Evolutionary conservation across 148 eudicot species (phyloP), one percentile per base, ranked within the genome.

Genomic region (Beta vulgaris): DNA sequence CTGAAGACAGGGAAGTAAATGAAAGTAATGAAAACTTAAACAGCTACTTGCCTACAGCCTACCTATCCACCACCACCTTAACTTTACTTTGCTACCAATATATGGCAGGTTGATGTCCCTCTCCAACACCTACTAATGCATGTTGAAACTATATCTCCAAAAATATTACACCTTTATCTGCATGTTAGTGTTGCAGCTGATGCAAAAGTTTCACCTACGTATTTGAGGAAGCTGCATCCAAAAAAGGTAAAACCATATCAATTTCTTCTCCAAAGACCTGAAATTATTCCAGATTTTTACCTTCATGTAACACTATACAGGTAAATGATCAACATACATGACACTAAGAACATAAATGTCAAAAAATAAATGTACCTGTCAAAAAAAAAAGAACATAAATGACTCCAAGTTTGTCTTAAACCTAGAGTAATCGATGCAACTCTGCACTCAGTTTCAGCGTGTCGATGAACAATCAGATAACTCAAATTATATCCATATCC

Each of bases 31-130:
- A 18, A 53, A 53, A 53, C 58, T n/a, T 53, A 0, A 10, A 49
- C 54, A n/a, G 21, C 58, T 53, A 53, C 26, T 23, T 58, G 35
- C 62, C 77, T 35, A 25, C 29, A n/a, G n/a, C n/a, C 54, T 54
- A 39, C 72, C 73, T 42, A 76, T n/a, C 70, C 77, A 13, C 44
- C 57, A 21, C 42, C 5, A 16, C 67, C 51, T n/a, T 53, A 11
- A n/a, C n/a, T n/a, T 57, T 66, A 67, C 78, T 68, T 57, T 11
- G 57, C 73, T 76, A 57, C 55, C n/a, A 76, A 76, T 42, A 32
- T 61, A 55, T 42, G 55, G 57, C 54, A 68, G 79, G 67, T 76
- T 68, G 48, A 76, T 76, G 66, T 68, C 79, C 53, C 73, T n/a
- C 67, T 68, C 57, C 36, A 29, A 40, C 39, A 76, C 72, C 72